Evolutionary conservation across 257 asterid species (phyloP), one percentile per base, ranked within the genome.

Genomic region (Catharanthus roseus): DNA sequence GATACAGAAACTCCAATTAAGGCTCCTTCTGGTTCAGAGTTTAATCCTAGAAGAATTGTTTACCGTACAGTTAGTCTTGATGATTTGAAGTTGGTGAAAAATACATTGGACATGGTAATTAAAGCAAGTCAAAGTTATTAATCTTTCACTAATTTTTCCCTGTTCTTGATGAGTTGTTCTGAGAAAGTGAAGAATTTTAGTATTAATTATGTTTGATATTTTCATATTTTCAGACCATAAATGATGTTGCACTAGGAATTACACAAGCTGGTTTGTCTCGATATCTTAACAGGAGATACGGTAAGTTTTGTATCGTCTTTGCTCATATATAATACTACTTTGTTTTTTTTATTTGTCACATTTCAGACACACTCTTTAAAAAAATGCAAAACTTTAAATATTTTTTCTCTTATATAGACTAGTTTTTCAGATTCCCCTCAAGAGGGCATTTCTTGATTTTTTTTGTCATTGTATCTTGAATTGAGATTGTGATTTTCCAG

Each of bases 231-330:
- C 80, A 82, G 86, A 82, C 86, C 0, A 72, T 82, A 54, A 82
- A 79, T 6, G 86, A 79, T 65, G 86, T 82, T 10, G 84, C 83
- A 13, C 53, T 82, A 24, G 86, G 82, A 45, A 70, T 82, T 36
- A 76, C 77, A 47, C 84, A 82, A 53, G 84, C 82, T 61, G 86
- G 77, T 34, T 70, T 82, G 47, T 82, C 84, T 61, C 72, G 68
- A 10, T 82, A 79, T 67, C 86, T 82, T 44, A 82, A 76, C 16
- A 67, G 82, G 70, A 78, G 82, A 79, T 79, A 73, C 63, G 83
- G 86, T 79, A 63, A 70, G 73, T 53, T 51, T 38, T 24, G 1
- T 12, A 15, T 28, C 10, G 10, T 10, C 23, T 3, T 2, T 33
- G 44, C 24, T 19, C 13, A 21, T 12, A n/a, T n/a, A n/a, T n/a